These are phyloP conservation scores for Penicillium vulpinum DNA, from an alignment of 2,329 filamentous ascomycete species.

Conservation along the genomic window DNA sequence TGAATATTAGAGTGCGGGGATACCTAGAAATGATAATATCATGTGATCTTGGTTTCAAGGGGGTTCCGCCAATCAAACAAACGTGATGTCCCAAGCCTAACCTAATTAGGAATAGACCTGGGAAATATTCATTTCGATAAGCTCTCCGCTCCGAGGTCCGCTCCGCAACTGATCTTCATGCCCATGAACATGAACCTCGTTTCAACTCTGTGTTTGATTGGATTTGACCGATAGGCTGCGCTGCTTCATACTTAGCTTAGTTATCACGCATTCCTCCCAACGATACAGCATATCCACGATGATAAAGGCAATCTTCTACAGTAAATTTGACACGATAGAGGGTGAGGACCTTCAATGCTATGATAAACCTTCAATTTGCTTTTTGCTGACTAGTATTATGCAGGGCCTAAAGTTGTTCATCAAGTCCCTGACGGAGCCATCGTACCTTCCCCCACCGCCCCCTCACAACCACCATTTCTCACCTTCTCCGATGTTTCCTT, in stretches of 20 bases:
- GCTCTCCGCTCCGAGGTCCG: conserved; percentile 8
- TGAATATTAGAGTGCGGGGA: not conserved
- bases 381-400: conserved; percentile 7
- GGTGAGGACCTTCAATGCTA: conserved; percentile 34
- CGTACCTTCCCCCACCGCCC: conserved; percentile 47
- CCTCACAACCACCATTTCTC: conserved; percentile 65
- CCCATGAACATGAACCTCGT: not conserved
- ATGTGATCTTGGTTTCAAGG: not conserved
- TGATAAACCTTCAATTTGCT: not conserved
- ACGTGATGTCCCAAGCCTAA: not conserved
- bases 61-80: not conserved
- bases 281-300: conserved; percentile 39
- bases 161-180: conserved; percentile 6
- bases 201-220: not conserved
- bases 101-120: not conserved
- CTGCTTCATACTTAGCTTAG: not conserved
- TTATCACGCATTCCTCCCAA: not conserved
- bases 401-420: conserved; percentile 64
- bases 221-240: not conserved
- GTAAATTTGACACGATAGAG: conserved; percentile 63
- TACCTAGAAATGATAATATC: not conserved
- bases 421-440: conserved; percentile 65
- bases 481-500: conserved; percentile 84
- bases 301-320: conserved; percentile 67
- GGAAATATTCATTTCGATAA: conserved; percentile 4